Conservation (phyloP, 257 asterid genomes). For the Nicotiana sylvestris region DNA sequence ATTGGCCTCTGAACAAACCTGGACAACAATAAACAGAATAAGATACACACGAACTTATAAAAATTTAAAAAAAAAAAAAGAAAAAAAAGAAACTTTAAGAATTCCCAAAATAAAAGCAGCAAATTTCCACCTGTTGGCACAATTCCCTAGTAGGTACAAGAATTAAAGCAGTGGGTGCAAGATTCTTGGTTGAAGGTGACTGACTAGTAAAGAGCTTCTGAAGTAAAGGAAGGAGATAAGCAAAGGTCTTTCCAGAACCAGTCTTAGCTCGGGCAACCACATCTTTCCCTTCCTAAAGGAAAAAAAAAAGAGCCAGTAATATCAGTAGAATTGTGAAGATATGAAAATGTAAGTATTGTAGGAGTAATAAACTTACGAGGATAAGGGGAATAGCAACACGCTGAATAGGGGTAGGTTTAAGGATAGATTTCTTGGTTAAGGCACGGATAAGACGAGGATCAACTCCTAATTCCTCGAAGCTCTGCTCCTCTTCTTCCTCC, state of each 20-base stretch:
- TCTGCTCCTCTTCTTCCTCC: constrained; percentile 34
- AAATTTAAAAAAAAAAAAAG: neutral
- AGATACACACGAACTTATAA: neutral
- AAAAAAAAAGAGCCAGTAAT: neutral
- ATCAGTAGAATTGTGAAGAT: neutral
- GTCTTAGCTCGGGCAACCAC: constrained; percentile 97
- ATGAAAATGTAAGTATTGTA: neutral
- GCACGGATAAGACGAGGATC: constrained; percentile 84
- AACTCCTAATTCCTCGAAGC: constrained; percentile 76
- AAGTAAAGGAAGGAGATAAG: constrained; percentile 85
- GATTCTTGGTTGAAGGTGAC: constrained; percentile 29
- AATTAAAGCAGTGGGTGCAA: constrained; percentile 65
- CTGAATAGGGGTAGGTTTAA: constrained; percentile 84
- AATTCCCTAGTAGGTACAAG: constrained; percentile 92
- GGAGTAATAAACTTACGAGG: constrained; percentile 34
- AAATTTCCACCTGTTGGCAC: constrained; percentile 64
- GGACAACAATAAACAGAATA: neutral
- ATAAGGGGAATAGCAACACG: constrained; percentile 77
- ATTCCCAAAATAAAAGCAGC: neutral
- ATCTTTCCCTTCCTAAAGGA: constrained; percentile 80
- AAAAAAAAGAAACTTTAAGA: too few species aligned
- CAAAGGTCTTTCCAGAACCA: constrained; percentile 95
- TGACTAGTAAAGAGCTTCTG: constrained; percentile 77
- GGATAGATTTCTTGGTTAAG: constrained; percentile 53
- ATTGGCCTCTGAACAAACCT: constrained; percentile 68